phyloP scores from a whole-genome alignment of 73 alveolate genomes.

The Paraurostyla sp. region DNA sequence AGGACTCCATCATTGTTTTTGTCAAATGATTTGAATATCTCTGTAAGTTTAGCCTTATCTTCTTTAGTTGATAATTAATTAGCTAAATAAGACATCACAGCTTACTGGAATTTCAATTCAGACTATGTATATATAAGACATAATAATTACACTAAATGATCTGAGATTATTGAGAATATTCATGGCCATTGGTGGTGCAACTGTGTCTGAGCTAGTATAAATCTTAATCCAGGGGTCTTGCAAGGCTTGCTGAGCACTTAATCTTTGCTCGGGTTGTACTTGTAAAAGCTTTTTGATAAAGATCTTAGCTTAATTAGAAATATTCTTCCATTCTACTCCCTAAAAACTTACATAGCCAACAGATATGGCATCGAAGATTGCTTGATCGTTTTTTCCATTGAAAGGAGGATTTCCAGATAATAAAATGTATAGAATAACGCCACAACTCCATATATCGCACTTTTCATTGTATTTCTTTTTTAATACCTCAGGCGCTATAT shows the following conservation, averaged over 20 bases:
- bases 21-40: slow-evolving; percentile 83
- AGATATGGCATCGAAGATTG: slow-evolving; percentile 16
- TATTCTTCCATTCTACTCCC: slow-evolving; percentile 71
- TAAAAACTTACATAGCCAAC: slow-evolving; percentile 44
- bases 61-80: slow-evolving; percentile 72
- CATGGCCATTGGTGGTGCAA: slow-evolving; percentile 55
- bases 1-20: slow-evolving; percentile 88
- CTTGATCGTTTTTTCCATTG: slow-evolving; percentile 43
- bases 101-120: slow-evolving; percentile 76
- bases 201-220: slow-evolving; percentile 20
- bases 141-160: neutral
- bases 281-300: slow-evolving; percentile 56
- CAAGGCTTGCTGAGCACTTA: slow-evolving; percentile 55
- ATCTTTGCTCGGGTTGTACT: slow-evolving; percentile 14
- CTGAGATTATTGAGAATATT: slow-evolving; percentile 34
- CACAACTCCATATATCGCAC: slow-evolving; percentile 75
- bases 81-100: slow-evolving; percentile 82
- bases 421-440: slow-evolving; percentile 68
- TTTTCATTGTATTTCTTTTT: slow-evolving; percentile 44
- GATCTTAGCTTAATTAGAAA: slow-evolving; percentile 67
- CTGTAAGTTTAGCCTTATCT: slow-evolving; percentile 77
- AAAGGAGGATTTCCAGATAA: slow-evolving; percentile 70
- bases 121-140: neutral
- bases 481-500: slow-evolving; percentile 67
- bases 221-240: slow-evolving; percentile 63